phyloP scores from a whole-genome alignment of 2,329 filamentous ascomycete species.

The Hymenoscyphus albidus region DNA sequence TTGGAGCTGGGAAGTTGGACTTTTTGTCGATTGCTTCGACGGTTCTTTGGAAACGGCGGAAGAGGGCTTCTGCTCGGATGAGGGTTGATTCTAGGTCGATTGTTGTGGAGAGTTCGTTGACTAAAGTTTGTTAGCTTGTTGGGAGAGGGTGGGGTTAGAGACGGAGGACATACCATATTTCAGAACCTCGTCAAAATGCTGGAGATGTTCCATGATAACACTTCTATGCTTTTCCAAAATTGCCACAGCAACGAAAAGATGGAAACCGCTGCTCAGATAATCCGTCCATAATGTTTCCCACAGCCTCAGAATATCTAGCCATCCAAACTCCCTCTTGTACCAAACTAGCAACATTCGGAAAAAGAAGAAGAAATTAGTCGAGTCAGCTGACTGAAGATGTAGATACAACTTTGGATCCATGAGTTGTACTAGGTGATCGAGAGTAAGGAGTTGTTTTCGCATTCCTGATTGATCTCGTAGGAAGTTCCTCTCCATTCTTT shows the following conservation, averaged over 20 bases:
- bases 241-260: constrained; percentile 88
- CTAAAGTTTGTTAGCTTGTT: constrained; percentile 41
- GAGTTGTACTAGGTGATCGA: constrained; percentile 93
- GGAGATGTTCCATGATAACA: constrained; percentile 90
- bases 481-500: constrained; percentile 97
- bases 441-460: constrained; percentile 82
- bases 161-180: constrained; percentile 71
- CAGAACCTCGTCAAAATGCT: constrained; percentile 93
- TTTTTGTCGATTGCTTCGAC: constrained; percentile 93
- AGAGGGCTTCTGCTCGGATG: constrained; percentile 82
- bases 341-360: constrained; percentile 98
- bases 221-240: constrained; percentile 95
- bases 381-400: constrained; percentile 85
- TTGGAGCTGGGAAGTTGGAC: constrained; percentile 69
- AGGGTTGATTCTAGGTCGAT: constrained; percentile 88
- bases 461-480: constrained; percentile 94
- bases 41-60: constrained; percentile 79
- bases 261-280: constrained; percentile 82
- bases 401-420: constrained; percentile 94
- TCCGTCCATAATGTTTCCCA: constrained; percentile 98
- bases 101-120: constrained; percentile 90
- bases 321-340: constrained; percentile 97
- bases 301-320: constrained; percentile 77
- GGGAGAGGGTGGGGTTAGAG: constrained; percentile 1
- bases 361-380: constrained; percentile 99